A percentile compares a stretch with the other conserved stretches of the same genome.
Evolutionary conservation across 73 alveolate genomes (phyloP).

Genomic region (Blepharisma japonicum): DNA sequence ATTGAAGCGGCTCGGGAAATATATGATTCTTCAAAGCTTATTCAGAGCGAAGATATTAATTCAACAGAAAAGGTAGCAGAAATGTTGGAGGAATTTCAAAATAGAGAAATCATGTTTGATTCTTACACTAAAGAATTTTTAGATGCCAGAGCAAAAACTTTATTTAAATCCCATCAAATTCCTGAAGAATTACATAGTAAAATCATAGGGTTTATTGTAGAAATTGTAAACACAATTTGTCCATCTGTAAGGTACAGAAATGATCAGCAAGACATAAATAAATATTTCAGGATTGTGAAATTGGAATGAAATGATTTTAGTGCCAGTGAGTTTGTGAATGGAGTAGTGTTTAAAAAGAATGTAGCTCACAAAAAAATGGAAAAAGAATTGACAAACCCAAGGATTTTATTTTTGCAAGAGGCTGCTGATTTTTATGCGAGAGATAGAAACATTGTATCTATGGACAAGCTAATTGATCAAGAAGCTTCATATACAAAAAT

Average conservation of each 20-base stretch:
- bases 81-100: too few species aligned
- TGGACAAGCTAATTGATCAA: conserved; percentile 19
- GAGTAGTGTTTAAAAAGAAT: background rate
- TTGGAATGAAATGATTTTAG: background rate
- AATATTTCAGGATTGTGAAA: background rate
- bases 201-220: background rate
- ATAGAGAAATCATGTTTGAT: too few species aligned
- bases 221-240: background rate
- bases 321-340: conserved; percentile 7
- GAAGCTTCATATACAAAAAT: background rate
- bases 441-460: background rate
- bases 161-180: background rate
- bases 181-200: background rate
- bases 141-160: too few species aligned
- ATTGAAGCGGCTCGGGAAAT: too few species aligned
- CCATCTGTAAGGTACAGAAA: background rate
- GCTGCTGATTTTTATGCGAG: background rate
- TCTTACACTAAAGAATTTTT: too few species aligned
- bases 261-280: background rate
- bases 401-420: background rate
- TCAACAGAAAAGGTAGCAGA: too few species aligned
- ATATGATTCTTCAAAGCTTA: too few species aligned
- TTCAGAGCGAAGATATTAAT: too few species aligned
- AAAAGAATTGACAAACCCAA: background rate
- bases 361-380: conserved; percentile 6